A percentile compares a stretch with the other conserved stretches of the same genome.
Conservation (phyloP, 768 basidiomycete genomes). For the Dioszegia crocea region DNA sequence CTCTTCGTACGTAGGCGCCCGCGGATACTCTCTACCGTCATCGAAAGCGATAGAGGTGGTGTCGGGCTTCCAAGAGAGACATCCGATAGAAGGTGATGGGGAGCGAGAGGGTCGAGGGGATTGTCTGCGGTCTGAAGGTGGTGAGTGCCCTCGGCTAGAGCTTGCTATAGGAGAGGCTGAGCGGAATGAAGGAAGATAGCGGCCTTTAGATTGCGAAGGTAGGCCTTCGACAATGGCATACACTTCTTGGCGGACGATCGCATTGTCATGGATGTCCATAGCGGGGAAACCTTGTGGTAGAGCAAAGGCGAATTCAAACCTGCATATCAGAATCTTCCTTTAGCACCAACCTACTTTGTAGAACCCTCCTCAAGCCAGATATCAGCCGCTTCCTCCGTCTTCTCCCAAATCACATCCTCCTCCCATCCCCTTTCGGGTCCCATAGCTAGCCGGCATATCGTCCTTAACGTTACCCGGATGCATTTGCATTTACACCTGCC, state of each 20-base stretch:
- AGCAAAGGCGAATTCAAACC: constrained; percentile 34
- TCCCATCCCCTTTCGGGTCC: constrained; percentile 16
- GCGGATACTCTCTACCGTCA: constrained; percentile 16
- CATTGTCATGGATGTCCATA: constrained; percentile 33
- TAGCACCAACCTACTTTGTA: constrained; percentile 15
- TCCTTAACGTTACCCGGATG: constrained; percentile 9
- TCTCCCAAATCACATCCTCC: constrained; percentile 23
- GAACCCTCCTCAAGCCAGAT: constrained; percentile 35
- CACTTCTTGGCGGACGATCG: constrained; percentile 19
- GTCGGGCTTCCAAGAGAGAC: not conserved
- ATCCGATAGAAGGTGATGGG: not conserved
- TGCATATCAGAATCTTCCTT: no score
- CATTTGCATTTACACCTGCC: constrained; percentile 8
- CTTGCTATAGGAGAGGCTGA: not conserved
- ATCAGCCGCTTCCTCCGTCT: constrained; percentile 17
- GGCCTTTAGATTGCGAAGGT: not conserved
- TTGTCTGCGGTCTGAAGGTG: not conserved
- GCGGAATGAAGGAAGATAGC: not conserved
- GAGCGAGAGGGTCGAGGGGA: not conserved
- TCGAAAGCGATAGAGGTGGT: constrained; percentile 15
- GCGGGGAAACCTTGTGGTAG: constrained; percentile 25
- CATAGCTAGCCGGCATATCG: constrained; percentile 13
- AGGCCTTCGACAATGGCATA: constrained; percentile 33
- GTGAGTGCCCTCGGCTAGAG: not conserved
- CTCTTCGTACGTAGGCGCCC: constrained; percentile 7